Evolutionary conservation across 2,329 filamentous ascomycete species (phyloP), one percentile per base, ranked within the genome.

Genomic region (Colletotrichum navitas): DNA sequence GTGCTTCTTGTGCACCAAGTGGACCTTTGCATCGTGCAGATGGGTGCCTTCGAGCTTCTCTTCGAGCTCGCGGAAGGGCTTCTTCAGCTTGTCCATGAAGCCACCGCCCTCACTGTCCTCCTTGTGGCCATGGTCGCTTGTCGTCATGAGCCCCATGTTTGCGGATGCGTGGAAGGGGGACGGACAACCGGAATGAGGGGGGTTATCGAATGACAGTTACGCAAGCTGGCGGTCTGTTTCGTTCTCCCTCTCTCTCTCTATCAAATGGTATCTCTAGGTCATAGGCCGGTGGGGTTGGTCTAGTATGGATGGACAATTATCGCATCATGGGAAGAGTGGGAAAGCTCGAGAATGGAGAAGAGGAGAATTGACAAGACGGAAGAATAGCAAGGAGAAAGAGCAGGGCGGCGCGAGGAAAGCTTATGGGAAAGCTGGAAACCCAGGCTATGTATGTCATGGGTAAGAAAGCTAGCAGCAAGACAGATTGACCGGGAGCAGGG

Each of bases 1-100:
- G 74, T 91, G 90, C 89, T 91, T 91, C 76, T 89, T 87, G 76
- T 91, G 86, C 63, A 85, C 85, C 43, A 91, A 77, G 51, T 82
- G 81, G 65, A 90, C 81, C 77, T 91, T 91, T 74, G 85, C 82
- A 74, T 90, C 87, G 73, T 88, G 85, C 0, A 91, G 79, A 74
- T 86, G 85, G 1, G 85, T 85, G 58, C 86, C 82, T 58, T 85
- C 81, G 4, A 90, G 82, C 77, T 89, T 90, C 62, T 90, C 87
- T 74, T 82, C 84, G 66, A 87, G 74, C 26, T 82, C 80, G 26
- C 80, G 78, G 63, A 87, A 83, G 6, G 85, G 84, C 41, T 84
- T 78, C 78, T 86, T 89, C 39, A 90, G 75, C 76, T 85, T 87
- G 32, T 86, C 82, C 29, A 83, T 76, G 61, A 86, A 77, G 68